Evolutionary conservation across 495 filamentous ascomycete genomes (phyloP), one percentile per base, ranked within the genome.

Genomic region (Trichoderma asperelloides): DNA sequence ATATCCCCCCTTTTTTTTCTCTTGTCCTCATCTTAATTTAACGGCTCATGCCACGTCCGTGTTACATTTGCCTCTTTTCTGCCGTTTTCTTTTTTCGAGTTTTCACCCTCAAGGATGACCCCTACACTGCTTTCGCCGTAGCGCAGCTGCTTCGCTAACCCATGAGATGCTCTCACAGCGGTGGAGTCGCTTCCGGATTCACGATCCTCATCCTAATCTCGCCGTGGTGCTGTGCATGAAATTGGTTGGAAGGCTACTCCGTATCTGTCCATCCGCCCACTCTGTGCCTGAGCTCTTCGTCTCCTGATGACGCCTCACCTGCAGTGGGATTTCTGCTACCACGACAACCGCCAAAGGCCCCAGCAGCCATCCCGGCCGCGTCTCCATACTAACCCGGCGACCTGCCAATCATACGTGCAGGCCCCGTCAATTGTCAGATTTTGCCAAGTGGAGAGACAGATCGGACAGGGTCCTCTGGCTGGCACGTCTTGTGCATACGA

Each of bases 281-380:
- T 30, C 55, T 60, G 55, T 60, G 55, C 55, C 55, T 60, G 55
- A 30, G 55, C 55, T 23, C 27, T 23, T 27, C 55, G 55, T 30
- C 55, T 60, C 55, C 55, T 60, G 55, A 60, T 60, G 55, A 60
- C 55, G 55, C 55, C 55, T 60, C 55, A 60, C 55, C 55, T 60
- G 55, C 55, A 60, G 55, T 13, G 11, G 55, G 9, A 60, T 30
- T 30, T 28, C 55, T 60, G 55, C 25, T 60, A 60, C 55, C 55
- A 60, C 55, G 55, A 60, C 55, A 60, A 60, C 55, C 49, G 12
- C 49, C 23, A 28, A 7, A 60, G 55, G 55, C 55, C 55, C 55
- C 21, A 60, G 55, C 55, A 4, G 23, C 4, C 18, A 55, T 60
- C 55, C 55, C 27, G 55, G 55, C 55, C 23, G 15, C 55, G 2